Conservation (phyloP, 495 filamentous ascomycete genomes). For the Penicillium argentinense region DNA sequence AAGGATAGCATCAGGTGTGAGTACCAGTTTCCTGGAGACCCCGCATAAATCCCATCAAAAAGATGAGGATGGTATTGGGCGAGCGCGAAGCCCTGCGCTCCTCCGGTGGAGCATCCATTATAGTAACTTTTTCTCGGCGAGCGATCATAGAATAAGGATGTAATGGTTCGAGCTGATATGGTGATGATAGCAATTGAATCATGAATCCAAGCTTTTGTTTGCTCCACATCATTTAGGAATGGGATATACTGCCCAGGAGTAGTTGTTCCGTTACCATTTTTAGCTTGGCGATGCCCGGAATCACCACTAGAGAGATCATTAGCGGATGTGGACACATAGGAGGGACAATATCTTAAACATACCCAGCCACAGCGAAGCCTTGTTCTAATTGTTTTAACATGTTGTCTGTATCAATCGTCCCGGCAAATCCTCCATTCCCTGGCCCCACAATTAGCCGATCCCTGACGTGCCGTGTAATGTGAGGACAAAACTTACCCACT, state of each 20-base stretch:
- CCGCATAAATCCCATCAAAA: constrained; percentile 44
- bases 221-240: constrained; percentile 32
- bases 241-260: constrained; percentile 9
- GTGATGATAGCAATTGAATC: constrained; percentile 42
- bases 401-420: constrained; percentile 26
- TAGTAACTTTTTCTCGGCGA: constrained; percentile 36
- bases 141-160: constrained; percentile 28
- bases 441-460: background rate
- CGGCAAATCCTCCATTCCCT: constrained; percentile 42
- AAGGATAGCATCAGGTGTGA: constrained; percentile 42
- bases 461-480: background rate
- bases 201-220: constrained; percentile 44
- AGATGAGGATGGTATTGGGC: constrained; percentile 41
- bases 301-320: constrained; percentile 11
- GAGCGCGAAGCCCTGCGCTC: constrained; percentile 48
- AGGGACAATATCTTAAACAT: background rate
- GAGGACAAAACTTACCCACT: constrained; percentile 20
- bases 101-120: constrained; percentile 43
- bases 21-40: constrained; percentile 45
- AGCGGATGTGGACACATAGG: background rate
- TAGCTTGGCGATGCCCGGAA: constrained; percentile 27
- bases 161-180: constrained; percentile 25
- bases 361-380: constrained; percentile 38
- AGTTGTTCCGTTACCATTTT: constrained; percentile 20
- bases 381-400: constrained; percentile 33